These are phyloP conservation scores for Pythium grandisporangium DNA, from an alignment of 352 stramenopile species.

Conservation along the genomic window DNA sequence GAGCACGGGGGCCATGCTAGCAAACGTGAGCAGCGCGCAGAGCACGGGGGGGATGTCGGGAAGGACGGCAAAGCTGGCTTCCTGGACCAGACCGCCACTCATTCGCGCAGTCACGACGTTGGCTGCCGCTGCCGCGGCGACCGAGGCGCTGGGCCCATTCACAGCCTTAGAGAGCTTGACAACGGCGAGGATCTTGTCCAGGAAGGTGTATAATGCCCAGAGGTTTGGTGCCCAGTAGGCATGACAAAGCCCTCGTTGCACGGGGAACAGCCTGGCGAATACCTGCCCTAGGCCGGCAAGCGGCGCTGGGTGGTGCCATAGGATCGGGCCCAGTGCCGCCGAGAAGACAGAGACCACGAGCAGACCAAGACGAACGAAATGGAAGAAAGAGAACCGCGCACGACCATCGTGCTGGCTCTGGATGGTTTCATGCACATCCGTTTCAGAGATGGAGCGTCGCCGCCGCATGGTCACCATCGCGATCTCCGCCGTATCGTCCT, in stretches of 20 bases:
- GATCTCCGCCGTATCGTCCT: no score
- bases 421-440: constrained; percentile 57
- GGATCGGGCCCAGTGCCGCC: constrained; percentile 69
- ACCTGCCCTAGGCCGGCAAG: constrained; percentile 83
- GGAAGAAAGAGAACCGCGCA: constrained; percentile 37
- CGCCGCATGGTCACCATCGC: constrained; percentile 9
- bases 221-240: constrained; percentile 98
- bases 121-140: no score
- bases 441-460: constrained; percentile 66
- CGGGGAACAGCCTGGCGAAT: constrained; percentile 91
- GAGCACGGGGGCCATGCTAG: constrained; percentile 69
- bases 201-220: constrained; percentile 94
- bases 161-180: constrained; percentile 17
- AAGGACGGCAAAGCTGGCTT: constrained; percentile 71
- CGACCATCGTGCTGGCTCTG: constrained; percentile 49
- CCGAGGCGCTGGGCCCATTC: no score
- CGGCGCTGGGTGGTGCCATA: constrained; percentile 35
- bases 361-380: constrained; percentile 77
- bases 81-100: constrained; percentile 79
- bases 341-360: constrained; percentile 82
- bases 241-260: constrained; percentile 94
- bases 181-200: constrained; percentile 76
- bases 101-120: no score
- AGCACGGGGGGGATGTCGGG: constrained; percentile 51
- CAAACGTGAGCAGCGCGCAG: constrained; percentile 74